A percentile compares a stretch with the other conserved stretches of the same genome.
These are phyloP conservation scores for Leucoagaricus sp. DNA, from an alignment of 1,284 basidiomycete species.

Conservation along the genomic window DNA sequence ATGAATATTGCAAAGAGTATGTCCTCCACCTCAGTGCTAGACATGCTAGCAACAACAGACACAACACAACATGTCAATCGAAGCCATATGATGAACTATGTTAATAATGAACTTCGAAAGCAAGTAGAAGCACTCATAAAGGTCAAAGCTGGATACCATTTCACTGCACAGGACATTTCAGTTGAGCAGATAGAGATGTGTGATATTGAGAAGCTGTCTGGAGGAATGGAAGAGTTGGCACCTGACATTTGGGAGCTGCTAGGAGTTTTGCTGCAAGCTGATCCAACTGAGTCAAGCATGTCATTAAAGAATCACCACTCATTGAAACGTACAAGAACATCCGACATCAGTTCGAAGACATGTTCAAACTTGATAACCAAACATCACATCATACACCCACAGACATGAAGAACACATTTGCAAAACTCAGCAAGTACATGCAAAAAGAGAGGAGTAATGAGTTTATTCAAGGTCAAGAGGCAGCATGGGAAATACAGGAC, in stretches of 20 bases:
- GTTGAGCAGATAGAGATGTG: too few species aligned
- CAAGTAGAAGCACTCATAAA: too few species aligned
- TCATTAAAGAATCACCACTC: conserved; percentile 33
- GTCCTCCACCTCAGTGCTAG: too few species aligned
- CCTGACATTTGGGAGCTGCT: conserved; percentile 30
- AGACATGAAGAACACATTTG: conserved; percentile 30
- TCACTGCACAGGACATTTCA: too few species aligned
- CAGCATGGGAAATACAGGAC: not conserved
- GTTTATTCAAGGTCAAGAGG: conserved; percentile 3
- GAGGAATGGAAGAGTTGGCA: too few species aligned
- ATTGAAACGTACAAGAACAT: conserved; percentile 30
- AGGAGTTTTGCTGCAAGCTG: conserved; percentile 27
- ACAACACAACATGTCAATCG: too few species aligned
- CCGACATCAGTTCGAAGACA: conserved; percentile 27
- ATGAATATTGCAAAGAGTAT: too few species aligned
- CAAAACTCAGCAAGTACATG: conserved; percentile 23
- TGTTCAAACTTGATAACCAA: conserved; percentile 26
- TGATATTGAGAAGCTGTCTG: too few species aligned
- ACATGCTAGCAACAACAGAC: too few species aligned
- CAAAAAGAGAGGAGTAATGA: conserved; percentile 20
- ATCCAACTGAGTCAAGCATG: conserved; percentile 24
- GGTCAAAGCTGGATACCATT: too few species aligned
- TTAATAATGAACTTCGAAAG: too few species aligned
- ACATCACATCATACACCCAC: conserved; percentile 27
- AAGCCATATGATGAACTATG: too few species aligned